Evolutionary conservation across 371 early-diverging fungal genomes (phyloP).

Genomic region (Rhizopus arrhizus): DNA sequence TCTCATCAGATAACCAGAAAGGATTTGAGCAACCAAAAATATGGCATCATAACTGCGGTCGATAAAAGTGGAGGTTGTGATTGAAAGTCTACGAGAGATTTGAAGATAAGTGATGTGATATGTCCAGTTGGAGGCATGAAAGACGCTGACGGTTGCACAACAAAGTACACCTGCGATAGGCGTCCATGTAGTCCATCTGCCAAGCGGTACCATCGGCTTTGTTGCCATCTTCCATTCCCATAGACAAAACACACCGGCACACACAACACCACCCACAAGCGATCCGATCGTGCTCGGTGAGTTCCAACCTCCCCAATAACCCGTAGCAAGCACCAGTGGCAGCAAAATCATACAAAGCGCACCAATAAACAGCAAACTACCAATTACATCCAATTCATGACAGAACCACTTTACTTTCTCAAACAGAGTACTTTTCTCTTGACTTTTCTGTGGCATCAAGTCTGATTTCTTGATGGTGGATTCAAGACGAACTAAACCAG

Average conservation of each 20-base stretch:
- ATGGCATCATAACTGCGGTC: conserved; percentile 45
- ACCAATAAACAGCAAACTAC: conserved; percentile 43
- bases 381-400: conserved; percentile 48
- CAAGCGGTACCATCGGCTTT: conserved; percentile 50
- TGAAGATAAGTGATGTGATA: conserved; percentile 49
- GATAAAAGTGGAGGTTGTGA: conserved; percentile 31
- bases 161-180: conserved; percentile 50
- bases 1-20: conserved; percentile 41
- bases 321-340: conserved; percentile 46
- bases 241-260: conserved; percentile 29
- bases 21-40: conserved; percentile 33
- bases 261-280: conserved; percentile 32
- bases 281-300: conserved; percentile 23
- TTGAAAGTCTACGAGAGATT: conserved; percentile 40
- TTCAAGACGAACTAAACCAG: conserved; percentile 23
- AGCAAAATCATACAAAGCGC: conserved; percentile 45
- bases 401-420: conserved; percentile 30
- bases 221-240: conserved; percentile 49
- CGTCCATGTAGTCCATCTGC: conserved; percentile 47
- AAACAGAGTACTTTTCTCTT: conserved; percentile 3
- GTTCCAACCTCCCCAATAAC: conserved; percentile 49
- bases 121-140: conserved; percentile 42
- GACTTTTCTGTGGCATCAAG: not conserved
- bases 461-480: conserved; percentile 22
- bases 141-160: conserved; percentile 42